Evolutionary conservation across 108 stramenopile species (phyloP).

Genomic region (Cyclostephanos tholiformis): DNA sequence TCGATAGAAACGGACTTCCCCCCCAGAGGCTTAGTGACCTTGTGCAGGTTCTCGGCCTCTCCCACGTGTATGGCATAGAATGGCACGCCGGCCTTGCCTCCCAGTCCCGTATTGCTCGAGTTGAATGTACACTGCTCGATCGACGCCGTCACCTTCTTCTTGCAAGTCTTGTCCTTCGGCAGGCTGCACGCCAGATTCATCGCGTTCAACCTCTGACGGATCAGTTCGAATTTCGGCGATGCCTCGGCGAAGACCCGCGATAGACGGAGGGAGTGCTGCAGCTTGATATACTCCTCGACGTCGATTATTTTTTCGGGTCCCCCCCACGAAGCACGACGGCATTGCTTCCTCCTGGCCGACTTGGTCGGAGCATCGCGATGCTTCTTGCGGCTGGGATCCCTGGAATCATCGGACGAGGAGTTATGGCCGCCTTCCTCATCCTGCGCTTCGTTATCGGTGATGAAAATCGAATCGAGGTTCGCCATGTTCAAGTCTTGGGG

Average conservation of each 20-base stretch:
- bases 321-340: slow-evolving; percentile 13
- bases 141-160: background rate
- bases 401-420: background rate
- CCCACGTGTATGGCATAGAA: slow-evolving; percentile 38
- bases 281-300: slow-evolving; percentile 22
- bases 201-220: slow-evolving; percentile 31
- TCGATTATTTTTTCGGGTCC: slow-evolving; percentile 9
- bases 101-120: slow-evolving; percentile 25
- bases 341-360: background rate
- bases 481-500: background rate
- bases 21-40: slow-evolving; percentile 14
- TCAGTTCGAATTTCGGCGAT: slow-evolving; percentile 27
- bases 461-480: slow-evolving; percentile 6
- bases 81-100: slow-evolving; percentile 42
- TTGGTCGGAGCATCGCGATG: background rate
- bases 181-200: slow-evolving; percentile 16
- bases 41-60: slow-evolving; percentile 41
- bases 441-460: background rate
- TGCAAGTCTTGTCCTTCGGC: slow-evolving; percentile 25
- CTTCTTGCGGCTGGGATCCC: background rate
- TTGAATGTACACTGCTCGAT: slow-evolving; percentile 11
- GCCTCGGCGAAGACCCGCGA: slow-evolving; percentile 41
- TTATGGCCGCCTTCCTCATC: background rate
- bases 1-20: slow-evolving; percentile 20
- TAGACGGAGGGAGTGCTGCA: slow-evolving; percentile 26